Evolutionary conservation across 352 stramenopile genomes (phyloP).

Genomic region (Globisporangium okanoganense): DNA sequence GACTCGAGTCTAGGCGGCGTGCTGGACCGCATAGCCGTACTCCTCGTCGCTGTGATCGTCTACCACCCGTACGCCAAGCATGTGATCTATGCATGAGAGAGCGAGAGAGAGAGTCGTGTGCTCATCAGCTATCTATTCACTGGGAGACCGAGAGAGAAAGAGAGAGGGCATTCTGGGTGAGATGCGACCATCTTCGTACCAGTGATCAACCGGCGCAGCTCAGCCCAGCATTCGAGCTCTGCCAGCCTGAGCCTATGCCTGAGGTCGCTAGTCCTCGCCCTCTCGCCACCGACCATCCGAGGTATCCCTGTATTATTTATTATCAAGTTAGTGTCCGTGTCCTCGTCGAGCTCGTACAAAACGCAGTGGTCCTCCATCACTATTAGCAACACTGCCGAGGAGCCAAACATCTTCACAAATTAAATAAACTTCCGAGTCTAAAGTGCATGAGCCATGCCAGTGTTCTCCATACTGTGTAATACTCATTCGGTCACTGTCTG

Average conservation of each 20-base stretch:
- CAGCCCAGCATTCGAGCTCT: no score
- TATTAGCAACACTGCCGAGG: background rate
- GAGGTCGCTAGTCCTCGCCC: no score
- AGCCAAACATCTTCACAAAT: background rate
- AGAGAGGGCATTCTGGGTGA: no score
- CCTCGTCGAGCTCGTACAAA: background rate
- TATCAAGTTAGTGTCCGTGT: background rate
- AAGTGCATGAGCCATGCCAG: background rate
- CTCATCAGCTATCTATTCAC: conserved; percentile 10
- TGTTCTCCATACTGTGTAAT: no score
- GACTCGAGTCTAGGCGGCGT: conserved; percentile 29
- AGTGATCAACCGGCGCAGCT: no score
- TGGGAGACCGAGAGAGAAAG: no score
- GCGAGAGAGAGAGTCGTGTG: background rate
- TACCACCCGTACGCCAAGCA: conserved; percentile 55
- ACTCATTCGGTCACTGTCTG: background rate
- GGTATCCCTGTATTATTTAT: background rate
- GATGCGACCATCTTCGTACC: no score
- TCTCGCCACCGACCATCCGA: background rate
- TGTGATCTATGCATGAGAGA: conserved; percentile 10
- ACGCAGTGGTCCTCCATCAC: no score
- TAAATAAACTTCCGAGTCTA: conserved; percentile 4
- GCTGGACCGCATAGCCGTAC: conserved; percentile 40
- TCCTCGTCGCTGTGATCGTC: conserved; percentile 40
- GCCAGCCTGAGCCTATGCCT: no score